phyloP scores from a whole-genome alignment of 164 flowering plant genomes.

The Tetracentron sinense region DNA sequence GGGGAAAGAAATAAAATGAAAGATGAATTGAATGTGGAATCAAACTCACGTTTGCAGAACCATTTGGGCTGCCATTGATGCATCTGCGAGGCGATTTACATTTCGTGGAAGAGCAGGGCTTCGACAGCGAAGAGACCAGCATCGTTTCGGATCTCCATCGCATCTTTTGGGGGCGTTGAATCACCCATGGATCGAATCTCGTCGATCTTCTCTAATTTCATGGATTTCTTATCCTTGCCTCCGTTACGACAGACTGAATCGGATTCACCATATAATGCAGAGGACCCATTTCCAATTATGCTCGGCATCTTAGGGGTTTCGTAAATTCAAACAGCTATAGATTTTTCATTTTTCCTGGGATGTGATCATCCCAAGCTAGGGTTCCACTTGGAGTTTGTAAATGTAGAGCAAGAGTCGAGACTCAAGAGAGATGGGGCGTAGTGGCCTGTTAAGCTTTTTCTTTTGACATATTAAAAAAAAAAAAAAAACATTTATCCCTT shows the following conservation, averaged over 20 bases:
- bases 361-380: no score
- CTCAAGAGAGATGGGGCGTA: no score
- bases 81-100: slow-evolving; percentile 66
- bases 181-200: slow-evolving; percentile 17
- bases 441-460: no score
- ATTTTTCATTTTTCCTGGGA: no score
- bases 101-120: slow-evolving; percentile 23
- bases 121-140: slow-evolving; percentile 17
- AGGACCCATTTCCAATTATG: slow-evolving; percentile 12
- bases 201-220: slow-evolving; percentile 12
- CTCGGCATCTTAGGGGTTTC: slow-evolving; percentile 23
- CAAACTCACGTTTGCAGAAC: slow-evolving; percentile 34
- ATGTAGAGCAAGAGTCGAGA: no score
- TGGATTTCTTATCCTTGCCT: slow-evolving; percentile 9
- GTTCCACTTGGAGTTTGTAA: no score
- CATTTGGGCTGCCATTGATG: slow-evolving; percentile 33
- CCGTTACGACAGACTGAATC: neutral
- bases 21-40: neutral
- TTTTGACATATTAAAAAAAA: no score
- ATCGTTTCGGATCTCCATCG: slow-evolving; percentile 36
- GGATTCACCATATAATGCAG: neutral
- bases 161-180: slow-evolving; percentile 45
- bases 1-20: neutral
- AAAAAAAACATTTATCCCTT: no score
- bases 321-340: neutral